Evolutionary conservation across 2,329 filamentous ascomycete genomes (phyloP).

Genomic region (Monosporascus sp.): DNA sequence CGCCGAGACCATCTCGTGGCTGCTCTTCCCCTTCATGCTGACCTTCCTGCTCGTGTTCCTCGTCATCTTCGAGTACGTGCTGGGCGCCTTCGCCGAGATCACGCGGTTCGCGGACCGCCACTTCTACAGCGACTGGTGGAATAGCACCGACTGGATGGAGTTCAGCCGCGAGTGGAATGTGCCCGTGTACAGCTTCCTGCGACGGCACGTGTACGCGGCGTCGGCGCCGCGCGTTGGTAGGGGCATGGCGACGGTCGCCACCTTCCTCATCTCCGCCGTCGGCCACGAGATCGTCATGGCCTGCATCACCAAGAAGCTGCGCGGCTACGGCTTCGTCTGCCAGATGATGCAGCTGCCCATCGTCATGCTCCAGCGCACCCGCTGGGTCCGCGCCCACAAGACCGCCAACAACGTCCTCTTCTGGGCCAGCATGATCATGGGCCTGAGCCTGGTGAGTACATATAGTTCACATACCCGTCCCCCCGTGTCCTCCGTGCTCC

Average conservation of each 20-base stretch:
- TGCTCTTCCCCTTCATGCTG: constrained; percentile 96
- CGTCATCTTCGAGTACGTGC: constrained; percentile 95
- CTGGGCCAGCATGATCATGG: constrained; percentile 88
- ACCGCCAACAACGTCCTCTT: constrained; percentile 86
- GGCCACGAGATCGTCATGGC: constrained; percentile 96
- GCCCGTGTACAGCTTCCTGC: constrained; percentile 93
- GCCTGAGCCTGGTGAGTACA: constrained; percentile 65
- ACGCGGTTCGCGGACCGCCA: constrained; percentile 89
- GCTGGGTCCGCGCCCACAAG: constrained; percentile 65
- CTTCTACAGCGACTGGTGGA: constrained; percentile 81
- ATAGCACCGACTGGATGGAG: constrained; percentile 84
- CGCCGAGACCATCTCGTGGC: constrained; percentile 81
- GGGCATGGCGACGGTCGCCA: constrained; percentile 75
- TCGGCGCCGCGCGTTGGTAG: constrained; percentile 71
- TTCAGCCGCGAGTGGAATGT: constrained; percentile 97
- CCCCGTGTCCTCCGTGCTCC: background rate
- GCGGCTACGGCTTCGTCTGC: constrained; percentile 87
- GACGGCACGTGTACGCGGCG: constrained; percentile 88
- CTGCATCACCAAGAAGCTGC: constrained; percentile 93
- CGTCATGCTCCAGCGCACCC: constrained; percentile 81
- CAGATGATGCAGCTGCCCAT: constrained; percentile 98
- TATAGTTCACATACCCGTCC: background rate
- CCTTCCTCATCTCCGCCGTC: constrained; percentile 82
- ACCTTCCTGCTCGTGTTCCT: constrained; percentile 94
- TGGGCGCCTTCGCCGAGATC: constrained; percentile 91